Evolutionary conservation across 1,139 yeast species (phyloP).

Genomic region (Sugiyamaella castrensis): DNA sequence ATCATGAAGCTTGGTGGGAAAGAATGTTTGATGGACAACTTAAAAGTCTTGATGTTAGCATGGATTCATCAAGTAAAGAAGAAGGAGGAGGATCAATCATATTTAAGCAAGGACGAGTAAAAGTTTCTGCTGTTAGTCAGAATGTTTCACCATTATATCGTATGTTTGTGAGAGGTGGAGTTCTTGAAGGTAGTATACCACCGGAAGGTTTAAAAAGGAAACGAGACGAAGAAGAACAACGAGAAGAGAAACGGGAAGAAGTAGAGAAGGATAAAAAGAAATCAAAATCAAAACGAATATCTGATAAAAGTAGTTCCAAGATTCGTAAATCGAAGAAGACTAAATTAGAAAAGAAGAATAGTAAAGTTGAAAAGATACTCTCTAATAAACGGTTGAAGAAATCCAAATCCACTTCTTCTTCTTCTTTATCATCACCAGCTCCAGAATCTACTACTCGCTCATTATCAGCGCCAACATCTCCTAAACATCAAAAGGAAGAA

Average conservation of each 20-base stretch:
- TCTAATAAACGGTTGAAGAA: too few species aligned
- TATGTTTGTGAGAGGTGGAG: slow-evolving; percentile 82
- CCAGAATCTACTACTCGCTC: not conserved
- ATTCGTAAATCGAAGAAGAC: slow-evolving; percentile 19
- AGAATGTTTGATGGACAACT: slow-evolving; percentile 89
- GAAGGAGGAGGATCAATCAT: slow-evolving; percentile 38
- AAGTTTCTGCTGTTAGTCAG: slow-evolving; percentile 36
- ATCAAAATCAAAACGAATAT: slow-evolving; percentile 26
- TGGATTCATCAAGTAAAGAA: slow-evolving; percentile 24
- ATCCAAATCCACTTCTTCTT: too few species aligned
- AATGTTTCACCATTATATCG: slow-evolving; percentile 47
- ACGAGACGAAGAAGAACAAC: slow-evolving; percentile 21
- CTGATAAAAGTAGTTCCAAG: slow-evolving; percentile 26
- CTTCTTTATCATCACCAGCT: too few species aligned
- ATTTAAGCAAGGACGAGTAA: slow-evolving; percentile 37
- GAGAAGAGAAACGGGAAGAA: slow-evolving; percentile 13
- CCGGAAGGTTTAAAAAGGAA: slow-evolving; percentile 20
- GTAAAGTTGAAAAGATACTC: not conserved
- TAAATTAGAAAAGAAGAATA: slow-evolving; percentile 3
- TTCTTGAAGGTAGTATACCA: slow-evolving; percentile 68
- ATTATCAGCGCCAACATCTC: not conserved
- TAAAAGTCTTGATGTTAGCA: slow-evolving; percentile 65
- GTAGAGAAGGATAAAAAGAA: slow-evolving; percentile 25
- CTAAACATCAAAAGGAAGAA: slow-evolving; percentile 4
- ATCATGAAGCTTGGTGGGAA: slow-evolving; percentile 97